Percentiles rank a stretch among this genome's conserved stretches.
Conservation (phyloP, 129 eudicot genomes). For the Flaveria sonorensis region DNA sequence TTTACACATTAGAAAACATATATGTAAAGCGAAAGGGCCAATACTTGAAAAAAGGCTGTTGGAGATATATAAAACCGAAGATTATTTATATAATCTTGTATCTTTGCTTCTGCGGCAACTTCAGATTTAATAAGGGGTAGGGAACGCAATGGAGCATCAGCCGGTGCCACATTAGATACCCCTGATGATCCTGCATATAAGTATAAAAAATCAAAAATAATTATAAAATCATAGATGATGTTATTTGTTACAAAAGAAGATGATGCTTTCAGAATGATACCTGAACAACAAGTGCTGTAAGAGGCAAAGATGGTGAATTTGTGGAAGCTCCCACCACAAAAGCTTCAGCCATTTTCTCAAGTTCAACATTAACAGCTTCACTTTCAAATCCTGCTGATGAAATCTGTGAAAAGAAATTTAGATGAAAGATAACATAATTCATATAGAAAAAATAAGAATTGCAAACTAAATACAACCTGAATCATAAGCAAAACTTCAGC, state of each 20-base stretch:
- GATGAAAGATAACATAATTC: neutral
- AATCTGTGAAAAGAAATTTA: conserved; percentile 43
- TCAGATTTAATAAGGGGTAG: conserved; percentile 42
- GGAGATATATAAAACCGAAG: conserved; percentile 85
- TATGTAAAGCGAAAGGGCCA: neutral
- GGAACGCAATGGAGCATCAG: conserved; percentile 86
- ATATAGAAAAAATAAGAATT: neutral
- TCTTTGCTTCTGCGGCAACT: conserved; percentile 60
- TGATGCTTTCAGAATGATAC: conserved; percentile 31
- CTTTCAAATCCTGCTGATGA: conserved; percentile 57
- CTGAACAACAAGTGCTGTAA: conserved; percentile 76
- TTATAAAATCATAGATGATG: neutral
- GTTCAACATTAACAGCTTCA: conserved; percentile 57
- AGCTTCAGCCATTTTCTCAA: conserved; percentile 67
- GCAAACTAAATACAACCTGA: conserved; percentile 53
- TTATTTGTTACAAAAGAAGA: neutral
- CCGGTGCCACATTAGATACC: conserved; percentile 89
- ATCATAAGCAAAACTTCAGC: conserved; percentile 86
- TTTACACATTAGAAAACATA: neutral
- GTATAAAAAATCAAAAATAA: neutral
- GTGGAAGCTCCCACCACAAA: conserved; percentile 58
- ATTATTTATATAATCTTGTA: conserved; percentile 81
- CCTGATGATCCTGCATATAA: conserved; percentile 79
- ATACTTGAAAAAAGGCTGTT: conserved; percentile 93
- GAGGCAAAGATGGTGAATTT: conserved; percentile 71